phyloP scores from a whole-genome alignment of 2,329 filamentous ascomycete genomes.

The Fusarium sp. region DNA sequence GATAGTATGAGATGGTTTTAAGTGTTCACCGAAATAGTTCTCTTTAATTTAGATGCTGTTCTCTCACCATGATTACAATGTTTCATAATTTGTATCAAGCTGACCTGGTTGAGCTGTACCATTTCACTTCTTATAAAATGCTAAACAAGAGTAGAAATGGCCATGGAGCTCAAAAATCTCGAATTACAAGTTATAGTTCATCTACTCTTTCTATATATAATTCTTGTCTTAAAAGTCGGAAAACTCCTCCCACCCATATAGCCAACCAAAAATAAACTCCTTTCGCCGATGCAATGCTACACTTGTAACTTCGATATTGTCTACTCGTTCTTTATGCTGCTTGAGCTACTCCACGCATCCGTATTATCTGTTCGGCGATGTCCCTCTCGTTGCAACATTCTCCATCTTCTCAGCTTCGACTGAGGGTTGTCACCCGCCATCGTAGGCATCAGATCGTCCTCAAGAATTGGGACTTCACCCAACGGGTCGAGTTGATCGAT shows the following conservation, averaged over 20 bases:
- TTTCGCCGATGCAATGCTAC: conserved; percentile 29
- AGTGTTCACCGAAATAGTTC: background rate
- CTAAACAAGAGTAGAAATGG: background rate
- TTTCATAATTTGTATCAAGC: background rate
- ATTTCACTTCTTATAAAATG: background rate
- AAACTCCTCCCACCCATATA: background rate
- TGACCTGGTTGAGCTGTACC: background rate
- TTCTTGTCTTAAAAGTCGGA: background rate
- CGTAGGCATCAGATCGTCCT: conserved; percentile 46
- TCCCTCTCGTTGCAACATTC: conserved; percentile 36
- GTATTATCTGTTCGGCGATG: conserved; percentile 16
- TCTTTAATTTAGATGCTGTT: background rate
- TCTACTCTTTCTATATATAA: background rate
- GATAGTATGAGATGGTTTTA: background rate
- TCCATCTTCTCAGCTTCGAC: conserved; percentile 32
- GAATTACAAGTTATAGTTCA: background rate
- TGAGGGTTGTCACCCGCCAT: conserved; percentile 41
- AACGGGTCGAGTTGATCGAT: conserved; percentile 49
- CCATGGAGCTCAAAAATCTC: background rate
- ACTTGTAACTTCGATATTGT: background rate
- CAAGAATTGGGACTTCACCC: conserved; percentile 47
- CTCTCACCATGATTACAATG: background rate
- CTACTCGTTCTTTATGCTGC: conserved; percentile 25
- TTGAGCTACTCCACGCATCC: conserved; percentile 24
- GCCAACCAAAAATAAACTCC: conserved; percentile 5